Base-by-base conservation (phyloP, 805 yeast genomes). In the Starmerella floris region DNA sequence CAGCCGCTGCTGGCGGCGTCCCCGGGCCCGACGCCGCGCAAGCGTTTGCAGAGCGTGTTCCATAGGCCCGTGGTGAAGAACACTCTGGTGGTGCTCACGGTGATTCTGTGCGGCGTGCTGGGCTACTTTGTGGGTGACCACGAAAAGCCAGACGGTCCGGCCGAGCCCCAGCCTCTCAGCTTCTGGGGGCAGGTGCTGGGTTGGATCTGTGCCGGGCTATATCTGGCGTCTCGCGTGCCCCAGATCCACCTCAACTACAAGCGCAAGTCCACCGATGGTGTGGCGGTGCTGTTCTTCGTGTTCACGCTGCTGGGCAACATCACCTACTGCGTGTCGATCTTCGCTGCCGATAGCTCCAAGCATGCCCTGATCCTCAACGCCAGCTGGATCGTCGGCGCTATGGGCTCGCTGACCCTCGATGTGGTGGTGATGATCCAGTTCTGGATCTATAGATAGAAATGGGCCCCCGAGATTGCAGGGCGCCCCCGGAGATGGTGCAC, bases 291-390 rank as follows among this genome's bases (percentile, higher is more conserved):
- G 69, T 88, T 91, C 62, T 88, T 88, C 63, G 64, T 91, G 20
- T 88, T 91, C 68, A 97, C 98, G 19, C 85, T 95, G 60, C 65
- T 88, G 43, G 98, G 98, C 37, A 91, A 88, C 59, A 66, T 83
- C 56, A 83, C 95, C 1, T 91, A 85, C 54, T 95, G 91, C 32
- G 71, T 83, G 13, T 80, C 94, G 10, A 88, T 88, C 41, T 65
- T 88, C 39, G 73, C 81, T 35, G 58, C 61, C 5, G 83, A 84
- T 50, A 66, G 77, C 37, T 77, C 83, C 41, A 66, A 69, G 55
- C 68, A 74, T 48, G 88, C 84, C 52, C 57, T 88, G 26, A 57
- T 81, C 50, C 77, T 91, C 39, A 93, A 91, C 60, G 74, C 88
- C 2, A 78, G 94, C 21, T 88, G 98, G 98, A 67, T 88, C 43